Evolutionary conservation across 257 asterid genomes (phyloP).

Genomic region (Solanum etuberosum): DNA sequence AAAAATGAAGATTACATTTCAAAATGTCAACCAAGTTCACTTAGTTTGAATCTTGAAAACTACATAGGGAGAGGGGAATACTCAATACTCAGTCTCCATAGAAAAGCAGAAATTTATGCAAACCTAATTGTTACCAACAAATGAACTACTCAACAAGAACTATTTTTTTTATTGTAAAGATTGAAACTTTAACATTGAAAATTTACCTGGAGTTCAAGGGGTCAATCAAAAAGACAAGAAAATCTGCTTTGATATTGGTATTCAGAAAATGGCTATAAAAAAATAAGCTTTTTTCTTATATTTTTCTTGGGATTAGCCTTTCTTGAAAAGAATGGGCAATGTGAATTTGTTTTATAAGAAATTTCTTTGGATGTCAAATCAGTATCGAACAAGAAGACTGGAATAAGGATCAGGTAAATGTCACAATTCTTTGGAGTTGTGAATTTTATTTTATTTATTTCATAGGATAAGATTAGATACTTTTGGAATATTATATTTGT

Average conservation of each 20-base stretch:
- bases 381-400: neutral
- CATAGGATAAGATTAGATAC: neutral
- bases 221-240: neutral
- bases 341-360: neutral
- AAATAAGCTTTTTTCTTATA: neutral
- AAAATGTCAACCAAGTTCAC: neutral
- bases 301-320: neutral
- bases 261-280: neutral
- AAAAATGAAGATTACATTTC: neutral
- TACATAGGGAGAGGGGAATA: neutral
- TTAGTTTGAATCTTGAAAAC: neutral
- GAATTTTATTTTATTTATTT: neutral
- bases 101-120: neutral
- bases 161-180: neutral
- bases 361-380: neutral
- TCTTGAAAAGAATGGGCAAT: neutral
- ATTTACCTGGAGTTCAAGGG: neutral
- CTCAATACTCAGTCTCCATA: neutral
- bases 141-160: neutral
- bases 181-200: neutral
- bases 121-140: neutral
- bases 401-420: neutral
- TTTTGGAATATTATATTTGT: neutral
- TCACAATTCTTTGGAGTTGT: neutral
- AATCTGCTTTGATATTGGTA: neutral